A percentile compares a stretch with the other conserved stretches of the same genome.
phyloP scores from a whole-genome alignment of 2,329 filamentous ascomycete genomes.

The Aspergillus felis region DNA sequence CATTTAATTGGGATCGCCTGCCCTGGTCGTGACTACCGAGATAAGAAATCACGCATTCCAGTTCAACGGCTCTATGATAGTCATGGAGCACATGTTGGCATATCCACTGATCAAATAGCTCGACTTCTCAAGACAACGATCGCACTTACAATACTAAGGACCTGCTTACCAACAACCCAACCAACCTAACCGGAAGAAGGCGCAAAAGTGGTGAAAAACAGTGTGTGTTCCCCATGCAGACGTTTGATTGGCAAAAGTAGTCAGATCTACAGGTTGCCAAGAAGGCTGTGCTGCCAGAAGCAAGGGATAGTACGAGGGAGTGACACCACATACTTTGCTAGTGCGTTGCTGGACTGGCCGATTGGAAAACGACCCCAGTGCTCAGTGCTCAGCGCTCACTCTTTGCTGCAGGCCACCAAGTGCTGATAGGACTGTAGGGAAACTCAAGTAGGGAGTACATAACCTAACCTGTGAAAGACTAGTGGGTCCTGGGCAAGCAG shows the following conservation, averaged over 20 bases:
- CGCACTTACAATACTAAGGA: background rate
- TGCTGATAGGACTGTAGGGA: background rate
- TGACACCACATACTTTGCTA: background rate
- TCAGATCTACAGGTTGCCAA: slow-evolving; percentile 18
- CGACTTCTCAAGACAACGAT: background rate
- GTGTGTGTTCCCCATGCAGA: slow-evolving; percentile 4
- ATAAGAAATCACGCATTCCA: background rate
- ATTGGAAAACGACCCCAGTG: background rate
- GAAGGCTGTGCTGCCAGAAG: slow-evolving; percentile 15
- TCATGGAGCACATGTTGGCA: background rate
- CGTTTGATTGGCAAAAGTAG: slow-evolving; percentile 7
- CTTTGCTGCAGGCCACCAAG: background rate
- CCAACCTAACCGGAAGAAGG: background rate
- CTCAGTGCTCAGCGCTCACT: background rate
- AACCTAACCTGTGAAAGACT: background rate
- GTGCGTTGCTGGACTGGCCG: background rate
- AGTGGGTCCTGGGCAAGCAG: background rate
- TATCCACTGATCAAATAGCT: background rate
- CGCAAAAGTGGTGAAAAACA: slow-evolving; percentile 12
- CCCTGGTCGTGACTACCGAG: background rate
- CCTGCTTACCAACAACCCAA: too few relatives aligned
- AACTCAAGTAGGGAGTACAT: background rate
- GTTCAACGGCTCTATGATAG: background rate
- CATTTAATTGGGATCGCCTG: background rate
- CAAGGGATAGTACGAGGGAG: slow-evolving; percentile 4